These are phyloP conservation scores for Isoetes taiwanensis DNA, from an alignment of 75 land plant genomes.

Conservation along the genomic window DNA sequence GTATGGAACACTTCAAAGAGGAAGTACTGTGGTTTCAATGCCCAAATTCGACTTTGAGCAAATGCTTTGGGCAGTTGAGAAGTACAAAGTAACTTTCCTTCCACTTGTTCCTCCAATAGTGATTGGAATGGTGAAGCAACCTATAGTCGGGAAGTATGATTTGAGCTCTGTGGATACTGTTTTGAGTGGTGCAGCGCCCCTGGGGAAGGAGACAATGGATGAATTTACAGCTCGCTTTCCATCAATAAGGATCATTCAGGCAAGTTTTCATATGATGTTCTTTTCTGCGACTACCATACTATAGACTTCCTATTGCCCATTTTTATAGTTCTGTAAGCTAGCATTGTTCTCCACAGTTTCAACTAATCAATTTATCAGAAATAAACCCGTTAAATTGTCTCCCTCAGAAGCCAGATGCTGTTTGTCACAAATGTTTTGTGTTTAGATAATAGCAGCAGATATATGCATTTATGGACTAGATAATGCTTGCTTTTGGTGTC, in stretches of 20 bases:
- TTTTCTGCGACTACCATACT: too few relatives aligned
- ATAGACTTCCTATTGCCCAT: too few relatives aligned
- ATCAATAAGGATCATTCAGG: conserved; percentile 9
- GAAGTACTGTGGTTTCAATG: conserved; percentile 44
- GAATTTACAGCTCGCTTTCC: conserved; percentile 39
- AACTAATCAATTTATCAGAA: too few relatives aligned
- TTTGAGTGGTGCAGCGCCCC: conserved; percentile 65
- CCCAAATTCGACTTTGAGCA: conserved; percentile 36
- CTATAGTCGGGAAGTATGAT: conserved; percentile 39
- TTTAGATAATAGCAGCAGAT: too few relatives aligned
- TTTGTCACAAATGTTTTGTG: too few relatives aligned
- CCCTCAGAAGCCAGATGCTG: too few relatives aligned
- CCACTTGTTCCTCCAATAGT: conserved; percentile 61
- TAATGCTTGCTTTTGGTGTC: too few relatives aligned
- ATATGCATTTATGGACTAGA: too few relatives aligned
- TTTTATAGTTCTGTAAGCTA: too few relatives aligned
- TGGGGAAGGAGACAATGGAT: conserved; percentile 63
- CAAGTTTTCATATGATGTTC: neutral
- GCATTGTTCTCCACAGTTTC: too few relatives aligned
- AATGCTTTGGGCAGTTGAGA: conserved; percentile 34
- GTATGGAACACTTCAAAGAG: conserved; percentile 37
- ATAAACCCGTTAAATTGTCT: too few relatives aligned
- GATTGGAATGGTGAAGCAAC: conserved; percentile 36
- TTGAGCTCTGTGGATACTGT: conserved; percentile 37
- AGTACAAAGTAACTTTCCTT: conserved; percentile 42